Evolutionary conservation across 805 yeast species (phyloP).

Genomic region (Groenewaldozyma tartarivorans): DNA sequence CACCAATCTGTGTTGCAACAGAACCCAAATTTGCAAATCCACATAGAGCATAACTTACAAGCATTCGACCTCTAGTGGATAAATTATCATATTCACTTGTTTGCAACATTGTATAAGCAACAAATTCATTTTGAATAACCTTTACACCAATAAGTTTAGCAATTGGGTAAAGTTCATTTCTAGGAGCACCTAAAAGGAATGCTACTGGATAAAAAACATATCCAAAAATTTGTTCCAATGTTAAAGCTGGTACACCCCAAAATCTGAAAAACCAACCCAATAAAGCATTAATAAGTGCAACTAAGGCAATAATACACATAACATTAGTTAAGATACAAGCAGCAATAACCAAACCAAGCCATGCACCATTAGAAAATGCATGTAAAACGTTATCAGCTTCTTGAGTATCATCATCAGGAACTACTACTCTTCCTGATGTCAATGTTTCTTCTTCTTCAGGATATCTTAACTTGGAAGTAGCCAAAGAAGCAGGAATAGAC

Average conservation of each 20-base stretch:
- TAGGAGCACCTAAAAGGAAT: conserved; percentile 48
- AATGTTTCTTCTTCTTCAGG: conserved; percentile 52
- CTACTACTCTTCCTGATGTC: conserved; percentile 39
- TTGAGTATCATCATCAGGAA: conserved; percentile 36
- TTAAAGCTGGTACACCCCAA: conserved; percentile 47
- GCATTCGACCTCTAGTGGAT: conserved; percentile 42
- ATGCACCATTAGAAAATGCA: conserved; percentile 50
- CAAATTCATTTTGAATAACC: conserved; percentile 54
- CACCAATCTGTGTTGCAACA: conserved; percentile 53
- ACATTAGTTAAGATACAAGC: conserved; percentile 48
- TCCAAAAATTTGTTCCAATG: conserved; percentile 47
- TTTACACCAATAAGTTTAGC: conserved; percentile 46
- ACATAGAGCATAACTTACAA: conserved; percentile 54
- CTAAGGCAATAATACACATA: conserved; percentile 52
- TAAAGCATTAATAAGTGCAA: conserved; percentile 45
- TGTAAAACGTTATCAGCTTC: conserved; percentile 44
- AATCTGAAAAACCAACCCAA: conserved; percentile 53
- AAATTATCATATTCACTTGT: conserved; percentile 35
- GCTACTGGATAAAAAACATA: conserved; percentile 53
- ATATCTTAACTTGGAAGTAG: conserved; percentile 47
- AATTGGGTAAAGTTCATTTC: conserved; percentile 42
- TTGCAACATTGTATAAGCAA: conserved; percentile 36
- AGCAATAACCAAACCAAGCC: conserved; percentile 48
- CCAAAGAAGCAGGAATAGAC: conserved; percentile 58
- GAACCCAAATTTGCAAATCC: conserved; percentile 58